Percentiles rank a stretch among this genome's conserved stretches.
Evolutionary conservation across 2,329 filamentous ascomycete species (phyloP).

Genomic region (Apiospora saccharicola): DNA sequence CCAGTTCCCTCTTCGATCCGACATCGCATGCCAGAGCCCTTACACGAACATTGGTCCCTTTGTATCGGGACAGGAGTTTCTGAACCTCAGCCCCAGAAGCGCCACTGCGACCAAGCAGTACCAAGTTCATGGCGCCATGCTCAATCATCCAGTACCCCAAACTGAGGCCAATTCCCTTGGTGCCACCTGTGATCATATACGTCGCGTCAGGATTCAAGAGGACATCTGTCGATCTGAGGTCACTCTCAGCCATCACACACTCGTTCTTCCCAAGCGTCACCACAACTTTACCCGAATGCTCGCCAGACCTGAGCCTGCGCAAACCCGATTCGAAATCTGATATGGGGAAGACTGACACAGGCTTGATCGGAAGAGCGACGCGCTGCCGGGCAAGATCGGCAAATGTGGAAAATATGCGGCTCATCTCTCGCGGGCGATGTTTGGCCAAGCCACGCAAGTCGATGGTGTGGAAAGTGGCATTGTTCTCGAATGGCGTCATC

Average conservation of each 20-base stretch:
- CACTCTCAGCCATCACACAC: conserved; percentile 21
- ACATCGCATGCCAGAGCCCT: conserved; percentile 12
- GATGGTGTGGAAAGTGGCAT: conserved; percentile 31
- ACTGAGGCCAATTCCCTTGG: conserved; percentile 35
- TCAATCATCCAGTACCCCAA: conserved; percentile 34
- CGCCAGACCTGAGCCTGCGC: conserved; percentile 29
- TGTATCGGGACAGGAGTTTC: conserved; percentile 30
- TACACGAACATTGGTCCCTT: conserved; percentile 23
- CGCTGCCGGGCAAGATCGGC: conserved; percentile 27
- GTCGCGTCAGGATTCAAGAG: conserved; percentile 31
- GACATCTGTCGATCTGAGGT: conserved; percentile 23
- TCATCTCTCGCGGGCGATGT: conserved; percentile 27
- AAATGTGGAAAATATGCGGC: conserved; percentile 26
- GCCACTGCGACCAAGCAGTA: conserved; percentile 29
- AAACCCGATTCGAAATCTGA: conserved; percentile 30
- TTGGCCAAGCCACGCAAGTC: conserved; percentile 28
- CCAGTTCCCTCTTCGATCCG: conserved; percentile 26
- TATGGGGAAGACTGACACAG: conserved; percentile 25
- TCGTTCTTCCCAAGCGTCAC: conserved; percentile 27
- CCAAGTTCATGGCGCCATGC: conserved; percentile 34
- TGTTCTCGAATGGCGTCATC: conserved; percentile 30
- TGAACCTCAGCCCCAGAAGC: conserved; percentile 29
- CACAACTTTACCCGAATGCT: conserved; percentile 31
- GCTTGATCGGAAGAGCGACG: conserved; percentile 28
- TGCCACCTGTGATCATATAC: conserved; percentile 35